Evolutionary conservation across 2,329 filamentous ascomycete species (phyloP).

Genomic region (Claviceps quebecensis): DNA sequence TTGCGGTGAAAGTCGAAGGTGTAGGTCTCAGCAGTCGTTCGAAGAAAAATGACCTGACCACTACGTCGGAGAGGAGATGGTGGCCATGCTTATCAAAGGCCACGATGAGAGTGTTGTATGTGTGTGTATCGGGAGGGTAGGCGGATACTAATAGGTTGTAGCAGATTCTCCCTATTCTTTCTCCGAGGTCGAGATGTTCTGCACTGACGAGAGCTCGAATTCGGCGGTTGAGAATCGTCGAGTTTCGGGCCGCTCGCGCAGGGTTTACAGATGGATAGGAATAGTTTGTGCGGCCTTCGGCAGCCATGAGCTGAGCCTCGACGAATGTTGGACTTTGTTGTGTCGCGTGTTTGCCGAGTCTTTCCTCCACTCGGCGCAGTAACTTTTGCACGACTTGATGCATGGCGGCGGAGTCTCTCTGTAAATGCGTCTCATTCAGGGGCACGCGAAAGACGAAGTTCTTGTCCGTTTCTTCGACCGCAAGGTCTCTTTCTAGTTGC

Average conservation of each 20-base stretch:
- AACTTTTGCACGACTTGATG: slow-evolving; percentile 17
- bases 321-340: slow-evolving; percentile 15
- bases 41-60: slow-evolving; percentile 37
- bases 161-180: slow-evolving; percentile 31
- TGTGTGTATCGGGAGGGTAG: slow-evolving; percentile 50
- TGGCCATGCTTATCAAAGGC: slow-evolving; percentile 42
- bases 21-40: slow-evolving; percentile 31
- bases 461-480: slow-evolving; percentile 15
- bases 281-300: slow-evolving; percentile 9
- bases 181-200: slow-evolving; percentile 14
- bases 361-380: slow-evolving; percentile 14
- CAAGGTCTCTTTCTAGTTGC: slow-evolving; percentile 15
- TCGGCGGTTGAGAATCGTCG: slow-evolving; percentile 15
- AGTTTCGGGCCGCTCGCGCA: slow-evolving; percentile 13
- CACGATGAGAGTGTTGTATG: slow-evolving; percentile 57
- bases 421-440: slow-evolving; percentile 14
- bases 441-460: slow-evolving; percentile 11
- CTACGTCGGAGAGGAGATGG: slow-evolving; percentile 34
- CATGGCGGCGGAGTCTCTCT: slow-evolving; percentile 14
- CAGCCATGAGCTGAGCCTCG: slow-evolving; percentile 14
- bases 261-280: slow-evolving; percentile 17
- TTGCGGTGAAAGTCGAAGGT: slow-evolving; percentile 31
- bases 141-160: slow-evolving; percentile 53
- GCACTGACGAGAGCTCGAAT: slow-evolving; percentile 17
- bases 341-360: slow-evolving; percentile 9